These are phyloP conservation scores for Buddleja alternifolia DNA, from an alignment of 257 asterid species.

Conservation along the genomic window DNA sequence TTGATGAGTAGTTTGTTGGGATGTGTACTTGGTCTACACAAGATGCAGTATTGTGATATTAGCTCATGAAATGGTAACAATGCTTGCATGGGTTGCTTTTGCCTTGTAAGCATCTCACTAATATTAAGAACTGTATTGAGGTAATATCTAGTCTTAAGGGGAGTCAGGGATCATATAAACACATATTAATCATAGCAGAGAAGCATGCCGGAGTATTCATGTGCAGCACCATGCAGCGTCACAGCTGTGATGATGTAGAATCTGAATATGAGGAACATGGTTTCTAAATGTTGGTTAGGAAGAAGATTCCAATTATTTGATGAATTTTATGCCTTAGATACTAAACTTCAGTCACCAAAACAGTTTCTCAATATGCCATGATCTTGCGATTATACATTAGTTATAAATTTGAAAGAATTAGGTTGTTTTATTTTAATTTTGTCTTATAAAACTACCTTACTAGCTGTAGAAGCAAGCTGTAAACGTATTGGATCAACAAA, in stretches of 20 bases:
- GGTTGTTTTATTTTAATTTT: not conserved
- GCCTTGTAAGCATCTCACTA: not conserved
- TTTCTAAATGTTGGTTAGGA: not conserved
- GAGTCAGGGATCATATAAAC: not conserved
- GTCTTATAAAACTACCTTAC: not conserved
- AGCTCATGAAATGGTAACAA: not conserved
- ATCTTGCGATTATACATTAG: not conserved
- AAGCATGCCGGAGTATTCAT: not conserved
- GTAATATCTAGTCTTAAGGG: not conserved
- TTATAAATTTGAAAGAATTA: not conserved
- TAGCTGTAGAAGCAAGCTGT: slow-evolving; percentile 2
- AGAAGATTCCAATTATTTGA: not conserved
- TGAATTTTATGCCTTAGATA: not conserved
- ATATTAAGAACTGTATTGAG: not conserved
- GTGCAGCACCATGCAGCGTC: not conserved
- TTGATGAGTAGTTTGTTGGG: slow-evolving; percentile 20
- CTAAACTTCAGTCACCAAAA: slow-evolving; percentile 6
- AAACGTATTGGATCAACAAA: not conserved
- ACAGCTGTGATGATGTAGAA: not conserved
- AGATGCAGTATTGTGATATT: slow-evolving; percentile 3
- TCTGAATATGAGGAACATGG: not conserved
- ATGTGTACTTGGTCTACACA: slow-evolving; percentile 14
- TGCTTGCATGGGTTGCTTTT: not conserved
- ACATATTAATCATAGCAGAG: not conserved
- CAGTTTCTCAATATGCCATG: not conserved